phyloP scores from a whole-genome alignment of 1,284 basidiomycete species.

The Tetrapyrgos nigripes region DNA sequence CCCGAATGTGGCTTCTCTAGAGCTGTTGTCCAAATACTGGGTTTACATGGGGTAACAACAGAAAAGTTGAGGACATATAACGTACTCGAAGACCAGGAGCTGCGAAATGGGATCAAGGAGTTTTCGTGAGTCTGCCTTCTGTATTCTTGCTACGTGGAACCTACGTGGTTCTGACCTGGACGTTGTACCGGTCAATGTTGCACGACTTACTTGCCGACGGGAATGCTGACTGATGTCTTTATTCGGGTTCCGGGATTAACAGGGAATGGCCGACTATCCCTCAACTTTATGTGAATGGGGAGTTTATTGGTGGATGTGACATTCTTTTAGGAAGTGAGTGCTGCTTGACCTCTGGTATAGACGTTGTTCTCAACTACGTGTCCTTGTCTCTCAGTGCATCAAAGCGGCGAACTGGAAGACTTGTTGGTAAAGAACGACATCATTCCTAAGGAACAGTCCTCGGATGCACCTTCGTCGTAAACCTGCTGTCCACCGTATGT shows the following conservation, averaged over 20 bases:
- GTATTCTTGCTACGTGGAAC: slow-evolving; percentile 10
- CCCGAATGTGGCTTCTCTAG: slow-evolving; percentile 97
- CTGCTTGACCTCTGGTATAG: slow-evolving; percentile 14
- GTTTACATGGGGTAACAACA: slow-evolving; percentile 83
- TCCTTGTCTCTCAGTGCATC: slow-evolving; percentile 77
- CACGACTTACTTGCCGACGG: background rate
- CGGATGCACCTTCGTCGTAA: background rate
- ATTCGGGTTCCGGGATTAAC: slow-evolving; percentile 2
- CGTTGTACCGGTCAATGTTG: too few relatives aligned
- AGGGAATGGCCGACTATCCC: slow-evolving; percentile 99
- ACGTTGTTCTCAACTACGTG: background rate
- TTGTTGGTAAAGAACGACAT: slow-evolving; percentile 80
- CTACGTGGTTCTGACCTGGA: too few relatives aligned
- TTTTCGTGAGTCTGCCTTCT: slow-evolving; percentile 76
- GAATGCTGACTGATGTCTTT: background rate
- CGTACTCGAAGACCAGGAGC: slow-evolving; percentile 87
- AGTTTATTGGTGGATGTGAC: slow-evolving; percentile 97
- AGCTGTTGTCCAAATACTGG: slow-evolving; percentile 91
- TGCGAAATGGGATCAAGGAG: slow-evolving; percentile 90
- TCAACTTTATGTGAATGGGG: slow-evolving; percentile 93
- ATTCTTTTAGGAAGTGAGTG: slow-evolving; percentile 90
- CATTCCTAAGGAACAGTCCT: slow-evolving; percentile 42
- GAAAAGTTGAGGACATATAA: slow-evolving; percentile 90
- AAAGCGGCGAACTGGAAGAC: slow-evolving; percentile 91
- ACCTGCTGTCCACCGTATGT: too few relatives aligned